Evolutionary conservation across 331 rosid species (phyloP).

Genomic region (Spiraea crenata): DNA sequence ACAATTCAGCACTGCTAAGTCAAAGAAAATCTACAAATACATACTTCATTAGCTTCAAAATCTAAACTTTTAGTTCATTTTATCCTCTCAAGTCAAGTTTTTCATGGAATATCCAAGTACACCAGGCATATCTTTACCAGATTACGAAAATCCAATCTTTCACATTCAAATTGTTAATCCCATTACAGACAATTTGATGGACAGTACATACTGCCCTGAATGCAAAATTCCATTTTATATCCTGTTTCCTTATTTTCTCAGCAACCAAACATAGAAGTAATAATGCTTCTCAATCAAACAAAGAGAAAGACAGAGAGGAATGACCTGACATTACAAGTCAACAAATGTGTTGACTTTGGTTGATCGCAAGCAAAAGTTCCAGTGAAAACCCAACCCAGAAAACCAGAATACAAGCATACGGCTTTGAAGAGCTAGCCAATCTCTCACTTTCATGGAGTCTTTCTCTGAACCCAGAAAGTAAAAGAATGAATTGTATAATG

Average conservation of each 20-base stretch:
- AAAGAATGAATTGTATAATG: background rate
- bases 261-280: constrained; percentile 14
- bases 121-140: background rate
- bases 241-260: constrained; percentile 9
- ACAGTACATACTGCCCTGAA: background rate
- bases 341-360: background rate
- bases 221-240: background rate
- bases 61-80: background rate
- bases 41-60: background rate
- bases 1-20: background rate
- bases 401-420: background rate
- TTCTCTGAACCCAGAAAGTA: constrained; percentile 3
- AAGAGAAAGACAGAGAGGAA: background rate
- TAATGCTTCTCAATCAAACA: background rate
- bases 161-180: background rate
- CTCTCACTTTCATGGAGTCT: background rate
- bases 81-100: background rate
- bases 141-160: constrained; percentile 1
- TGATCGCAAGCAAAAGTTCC: background rate
- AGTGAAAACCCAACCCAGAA: constrained; percentile 4
- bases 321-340: constrained; percentile 26
- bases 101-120: background rate
- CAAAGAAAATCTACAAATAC: background rate
- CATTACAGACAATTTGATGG: background rate
- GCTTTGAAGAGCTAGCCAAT: background rate